Percentiles rank a stretch among this genome's conserved stretches.
Evolutionary conservation across 371 early-diverging fungal species (phyloP).

Genomic region (Mucor plumbeus): DNA sequence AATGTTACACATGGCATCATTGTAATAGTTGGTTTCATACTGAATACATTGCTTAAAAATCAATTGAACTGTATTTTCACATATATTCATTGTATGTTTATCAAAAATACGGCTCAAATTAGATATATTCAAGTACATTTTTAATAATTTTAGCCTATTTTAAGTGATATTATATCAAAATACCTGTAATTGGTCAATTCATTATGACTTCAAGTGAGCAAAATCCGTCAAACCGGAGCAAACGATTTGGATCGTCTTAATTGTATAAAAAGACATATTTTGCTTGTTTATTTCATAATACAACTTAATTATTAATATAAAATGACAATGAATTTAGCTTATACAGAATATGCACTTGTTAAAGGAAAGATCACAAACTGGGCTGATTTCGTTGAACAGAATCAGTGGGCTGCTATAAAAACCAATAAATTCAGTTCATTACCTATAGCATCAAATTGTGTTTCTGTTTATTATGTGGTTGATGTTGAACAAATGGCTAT

Average conservation of each 20-base stretch:
- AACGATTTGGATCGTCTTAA: not conserved
- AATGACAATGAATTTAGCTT: not conserved
- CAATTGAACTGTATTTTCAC: not conserved
- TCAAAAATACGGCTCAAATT: too few species aligned
- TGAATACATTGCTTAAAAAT: not conserved
- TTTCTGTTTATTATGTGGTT: slow-evolving; percentile 24
- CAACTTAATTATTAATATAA: not conserved
- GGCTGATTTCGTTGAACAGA: slow-evolving; percentile 12
- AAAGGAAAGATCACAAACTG: slow-evolving; percentile 20
- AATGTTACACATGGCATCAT: not conserved
- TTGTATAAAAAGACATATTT: not conserved
- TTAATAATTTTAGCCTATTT: not conserved
- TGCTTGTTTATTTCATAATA: not conserved
- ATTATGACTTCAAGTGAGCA: slow-evolving; percentile 1
- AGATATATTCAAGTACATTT: too few species aligned
- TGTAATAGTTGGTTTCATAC: not conserved
- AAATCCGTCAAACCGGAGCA: slow-evolving; percentile 9
- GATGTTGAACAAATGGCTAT: slow-evolving; percentile 10
- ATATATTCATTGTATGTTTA: too few species aligned
- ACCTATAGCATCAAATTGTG: slow-evolving; percentile 10
- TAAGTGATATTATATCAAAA: not conserved
- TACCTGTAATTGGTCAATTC: not conserved
- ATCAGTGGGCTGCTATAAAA: slow-evolving; percentile 3
- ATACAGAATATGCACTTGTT: slow-evolving; percentile 22
- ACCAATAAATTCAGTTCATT: not conserved